phyloP scores from a whole-genome alignment of 1,284 basidiomycete species.

The Malassezia brasiliensis region DNA sequence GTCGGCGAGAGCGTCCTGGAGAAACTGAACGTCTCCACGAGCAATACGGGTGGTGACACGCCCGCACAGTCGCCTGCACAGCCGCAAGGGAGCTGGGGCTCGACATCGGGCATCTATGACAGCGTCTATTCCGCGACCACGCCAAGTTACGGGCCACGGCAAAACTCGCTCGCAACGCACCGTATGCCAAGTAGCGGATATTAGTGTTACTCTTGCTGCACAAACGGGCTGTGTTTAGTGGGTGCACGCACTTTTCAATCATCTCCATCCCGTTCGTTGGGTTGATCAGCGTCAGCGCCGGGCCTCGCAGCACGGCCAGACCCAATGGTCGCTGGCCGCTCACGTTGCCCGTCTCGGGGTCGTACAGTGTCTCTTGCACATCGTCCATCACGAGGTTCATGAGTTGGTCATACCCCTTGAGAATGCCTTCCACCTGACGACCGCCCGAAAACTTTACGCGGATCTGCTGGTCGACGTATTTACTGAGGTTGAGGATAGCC shows the following conservation, averaged over 20 bases:
- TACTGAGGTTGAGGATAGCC: slow-evolving; percentile 86
- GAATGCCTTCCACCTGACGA: slow-evolving; percentile 77
- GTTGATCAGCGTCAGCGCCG: slow-evolving; percentile 43
- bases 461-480: slow-evolving; percentile 84
- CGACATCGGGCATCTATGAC: background rate
- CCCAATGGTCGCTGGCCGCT: slow-evolving; percentile 37
- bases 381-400: slow-evolving; percentile 90
- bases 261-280: slow-evolving; percentile 45
- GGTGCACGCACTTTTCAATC: slow-evolving; percentile 41
- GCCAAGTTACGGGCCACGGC: background rate
- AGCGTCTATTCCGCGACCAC: background rate
- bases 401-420: slow-evolving; percentile 94
- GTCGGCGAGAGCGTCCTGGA: background rate
- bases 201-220: slow-evolving; percentile 22
- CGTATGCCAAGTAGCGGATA: background rate
- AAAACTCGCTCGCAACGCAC: background rate
- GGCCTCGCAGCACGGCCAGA: slow-evolving; percentile 41
- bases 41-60: background rate
- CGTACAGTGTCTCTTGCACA: slow-evolving; percentile 61
- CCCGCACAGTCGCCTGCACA: background rate
- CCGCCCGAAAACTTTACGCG: slow-evolving; percentile 95
- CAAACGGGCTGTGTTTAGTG: slow-evolving; percentile 25
- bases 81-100: background rate
- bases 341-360: slow-evolving; percentile 28
- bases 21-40: background rate